Conservation (phyloP, 345 rosid species). For the Combretum micranthum region DNA sequence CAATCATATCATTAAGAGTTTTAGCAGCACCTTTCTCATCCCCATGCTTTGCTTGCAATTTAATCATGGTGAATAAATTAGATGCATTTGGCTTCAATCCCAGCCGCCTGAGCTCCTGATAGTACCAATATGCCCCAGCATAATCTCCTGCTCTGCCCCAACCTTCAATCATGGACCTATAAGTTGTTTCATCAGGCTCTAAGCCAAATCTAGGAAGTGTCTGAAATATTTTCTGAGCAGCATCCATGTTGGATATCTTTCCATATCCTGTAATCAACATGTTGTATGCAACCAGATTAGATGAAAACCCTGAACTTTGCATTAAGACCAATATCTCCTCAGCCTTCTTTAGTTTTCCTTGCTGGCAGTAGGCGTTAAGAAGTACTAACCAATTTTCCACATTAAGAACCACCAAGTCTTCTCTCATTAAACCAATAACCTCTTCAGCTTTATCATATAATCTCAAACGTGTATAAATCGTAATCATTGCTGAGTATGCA, state of each 20-base stretch:
- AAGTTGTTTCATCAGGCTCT: slow-evolving; percentile 76
- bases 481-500: slow-evolving; percentile 88
- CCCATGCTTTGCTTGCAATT: slow-evolving; percentile 64
- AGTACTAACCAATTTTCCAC: slow-evolving; percentile 78
- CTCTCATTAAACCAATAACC: slow-evolving; percentile 48
- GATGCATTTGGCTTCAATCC: slow-evolving; percentile 78
- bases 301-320: slow-evolving; percentile 47
- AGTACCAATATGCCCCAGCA: slow-evolving; percentile 41
- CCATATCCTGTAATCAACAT: slow-evolving; percentile 82
- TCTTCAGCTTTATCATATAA: slow-evolving; percentile 67
- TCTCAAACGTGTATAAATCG: slow-evolving; percentile 69
- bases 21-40: slow-evolving; percentile 54
- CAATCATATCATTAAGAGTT: slow-evolving; percentile 65
- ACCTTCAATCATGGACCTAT: slow-evolving; percentile 92
- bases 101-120: slow-evolving; percentile 48
- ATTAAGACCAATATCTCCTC: slow-evolving; percentile 46
- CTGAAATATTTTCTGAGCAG: slow-evolving; percentile 49
- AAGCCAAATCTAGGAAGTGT: slow-evolving; percentile 38
- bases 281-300: slow-evolving; percentile 65
- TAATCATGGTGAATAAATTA: slow-evolving; percentile 71
- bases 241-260: slow-evolving; percentile 59
- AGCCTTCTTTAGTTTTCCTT: slow-evolving; percentile 69
- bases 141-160: slow-evolving; percentile 72
- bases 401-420: slow-evolving; percentile 46
- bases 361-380: slow-evolving; percentile 81